Conservation (phyloP, 768 basidiomycete species). For the Leucosporidium yakuticum region DNA sequence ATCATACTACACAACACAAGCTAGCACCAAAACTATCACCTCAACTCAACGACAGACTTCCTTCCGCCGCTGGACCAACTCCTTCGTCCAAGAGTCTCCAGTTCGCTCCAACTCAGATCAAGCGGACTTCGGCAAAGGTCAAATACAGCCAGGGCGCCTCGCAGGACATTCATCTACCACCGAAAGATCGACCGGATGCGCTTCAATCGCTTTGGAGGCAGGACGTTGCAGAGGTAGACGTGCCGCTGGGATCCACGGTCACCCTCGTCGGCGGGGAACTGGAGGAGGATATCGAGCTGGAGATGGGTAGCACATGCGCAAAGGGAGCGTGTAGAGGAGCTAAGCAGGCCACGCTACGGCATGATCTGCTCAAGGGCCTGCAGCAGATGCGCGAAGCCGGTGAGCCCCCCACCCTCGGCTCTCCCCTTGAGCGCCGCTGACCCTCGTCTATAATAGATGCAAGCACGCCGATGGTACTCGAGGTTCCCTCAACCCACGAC, state of each 20-base stretch:
- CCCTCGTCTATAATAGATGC: not conserved
- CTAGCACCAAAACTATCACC: too few species aligned
- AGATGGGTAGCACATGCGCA: not conserved
- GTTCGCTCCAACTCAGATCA: not conserved
- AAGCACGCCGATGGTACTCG: not conserved
- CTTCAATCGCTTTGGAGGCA: constrained; percentile 1
- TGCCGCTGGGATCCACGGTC: constrained; percentile 2
- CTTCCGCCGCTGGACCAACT: not conserved
- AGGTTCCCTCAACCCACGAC: not conserved
- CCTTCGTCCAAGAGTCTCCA: not conserved
- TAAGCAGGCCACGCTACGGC: not conserved
- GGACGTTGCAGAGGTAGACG: not conserved
- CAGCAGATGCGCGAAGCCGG: constrained; percentile 7
- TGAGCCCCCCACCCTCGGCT: not conserved
- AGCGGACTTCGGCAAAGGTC: constrained; percentile 5
- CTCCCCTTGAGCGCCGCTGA: not conserved
- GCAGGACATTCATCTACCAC: constrained; percentile 5
- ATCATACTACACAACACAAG: not conserved
- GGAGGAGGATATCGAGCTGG: not conserved
- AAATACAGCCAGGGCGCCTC: constrained; percentile 1
- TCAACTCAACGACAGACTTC: not conserved
- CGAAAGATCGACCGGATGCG: not conserved
- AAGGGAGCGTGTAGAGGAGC: not conserved
- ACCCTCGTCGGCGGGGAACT: not conserved
- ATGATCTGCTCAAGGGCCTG: not conserved